Conservation (phyloP, 2,329 filamentous ascomycete species). For the Domatiomyces catenatus region DNA sequence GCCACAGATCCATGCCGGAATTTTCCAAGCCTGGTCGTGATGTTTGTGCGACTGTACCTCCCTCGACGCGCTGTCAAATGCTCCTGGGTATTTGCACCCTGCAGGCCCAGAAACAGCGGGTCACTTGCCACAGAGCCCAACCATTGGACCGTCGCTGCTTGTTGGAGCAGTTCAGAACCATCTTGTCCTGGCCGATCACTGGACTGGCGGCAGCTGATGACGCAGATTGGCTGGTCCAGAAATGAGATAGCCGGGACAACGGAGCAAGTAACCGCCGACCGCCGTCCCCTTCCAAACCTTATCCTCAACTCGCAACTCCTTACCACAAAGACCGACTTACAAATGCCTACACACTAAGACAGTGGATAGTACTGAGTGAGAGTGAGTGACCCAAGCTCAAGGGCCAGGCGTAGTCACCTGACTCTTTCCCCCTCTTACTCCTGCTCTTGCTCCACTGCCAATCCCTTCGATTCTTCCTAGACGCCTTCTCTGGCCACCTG, state of each 20-base stretch:
- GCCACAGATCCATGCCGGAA: too few relatives aligned
- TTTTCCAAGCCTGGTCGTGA: too few relatives aligned
- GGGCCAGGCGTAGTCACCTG: too few relatives aligned
- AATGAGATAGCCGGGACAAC: not conserved
- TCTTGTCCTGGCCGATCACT: not conserved
- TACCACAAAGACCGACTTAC: not conserved
- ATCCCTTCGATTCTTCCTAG: too few relatives aligned
- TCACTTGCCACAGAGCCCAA: not conserved
- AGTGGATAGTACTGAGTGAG: too few relatives aligned
- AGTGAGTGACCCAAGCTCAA: too few relatives aligned
- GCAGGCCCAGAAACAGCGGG: not conserved
- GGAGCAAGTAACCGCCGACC: not conserved
- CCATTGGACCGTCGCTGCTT: not conserved
- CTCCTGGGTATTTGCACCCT: not conserved
- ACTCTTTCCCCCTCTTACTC: slow-evolving; percentile 18
- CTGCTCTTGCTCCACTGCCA: slow-evolving; percentile 10
- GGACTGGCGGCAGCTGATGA: not conserved
- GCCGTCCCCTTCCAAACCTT: not conserved
- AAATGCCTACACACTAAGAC: not conserved
- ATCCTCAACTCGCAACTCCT: not conserved
- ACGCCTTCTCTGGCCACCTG: not conserved
- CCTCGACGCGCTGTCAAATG: not conserved
- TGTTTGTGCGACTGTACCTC: not conserved
- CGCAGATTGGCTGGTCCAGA: not conserved
- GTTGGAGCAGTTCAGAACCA: not conserved